These are phyloP conservation scores for Mucor mucedo DNA, from an alignment of 371 early-diverging fungal genomes.

Conservation along the genomic window DNA sequence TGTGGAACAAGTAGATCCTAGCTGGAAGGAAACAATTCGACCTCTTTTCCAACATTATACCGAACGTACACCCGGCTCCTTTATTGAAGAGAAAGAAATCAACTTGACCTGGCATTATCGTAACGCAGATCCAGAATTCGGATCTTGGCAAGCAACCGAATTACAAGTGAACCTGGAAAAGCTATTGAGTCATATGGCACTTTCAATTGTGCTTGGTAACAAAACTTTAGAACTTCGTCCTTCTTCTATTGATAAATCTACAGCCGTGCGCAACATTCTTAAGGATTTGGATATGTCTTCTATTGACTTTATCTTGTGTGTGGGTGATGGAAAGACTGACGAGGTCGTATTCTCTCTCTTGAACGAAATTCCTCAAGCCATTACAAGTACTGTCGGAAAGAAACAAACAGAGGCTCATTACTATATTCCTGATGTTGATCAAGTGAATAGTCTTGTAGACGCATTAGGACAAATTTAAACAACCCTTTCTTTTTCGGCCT, in stretches of 20 bases:
- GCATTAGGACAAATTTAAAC: constrained; percentile 41
- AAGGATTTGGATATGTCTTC: constrained; percentile 64
- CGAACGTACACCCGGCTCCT: constrained; percentile 94
- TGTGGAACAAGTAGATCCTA: constrained; percentile 86
- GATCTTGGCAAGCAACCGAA: constrained; percentile 77
- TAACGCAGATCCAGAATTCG: constrained; percentile 88
- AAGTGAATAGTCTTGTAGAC: constrained; percentile 66
- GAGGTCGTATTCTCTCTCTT: constrained; percentile 78
- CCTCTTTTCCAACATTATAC: constrained; percentile 94
- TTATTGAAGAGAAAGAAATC: constrained; percentile 92
- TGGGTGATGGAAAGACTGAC: constrained; percentile 95
- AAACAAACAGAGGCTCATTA: constrained; percentile 93
- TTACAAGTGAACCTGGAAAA: constrained; percentile 95
- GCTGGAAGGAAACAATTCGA: constrained; percentile 91
- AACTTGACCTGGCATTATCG: constrained; percentile 94
- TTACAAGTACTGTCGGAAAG: constrained; percentile 94
- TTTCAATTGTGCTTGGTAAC: constrained; percentile 91
- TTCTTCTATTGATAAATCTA: constrained; percentile 87
- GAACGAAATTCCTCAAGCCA: constrained; percentile 64
- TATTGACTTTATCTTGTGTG: constrained; percentile 79
- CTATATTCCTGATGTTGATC: constrained; percentile 75
- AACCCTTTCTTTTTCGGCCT: no score
- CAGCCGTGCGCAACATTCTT: constrained; percentile 87
- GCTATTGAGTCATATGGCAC: constrained; percentile 88
- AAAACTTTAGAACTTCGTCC: constrained; percentile 96